Evolutionary conservation across 345 rosid species (phyloP).

Genomic region (Laguncularia racemosa): DNA sequence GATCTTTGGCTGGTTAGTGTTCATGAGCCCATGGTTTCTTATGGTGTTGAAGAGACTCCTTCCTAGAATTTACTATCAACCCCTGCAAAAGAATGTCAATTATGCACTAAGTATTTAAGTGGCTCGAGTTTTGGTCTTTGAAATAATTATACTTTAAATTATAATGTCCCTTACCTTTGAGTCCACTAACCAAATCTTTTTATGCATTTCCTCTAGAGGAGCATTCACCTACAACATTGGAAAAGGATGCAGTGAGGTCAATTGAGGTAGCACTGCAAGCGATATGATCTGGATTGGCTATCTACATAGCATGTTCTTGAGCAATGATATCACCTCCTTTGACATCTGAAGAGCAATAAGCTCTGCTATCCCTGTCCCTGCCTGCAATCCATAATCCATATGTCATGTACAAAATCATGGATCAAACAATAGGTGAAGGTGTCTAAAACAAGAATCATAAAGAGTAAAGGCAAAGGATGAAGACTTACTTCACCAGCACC

Average conservation of each 20-base stretch:
- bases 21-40: constrained; percentile 98
- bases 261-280: too few species aligned
- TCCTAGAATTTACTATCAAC: constrained; percentile 69
- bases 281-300: too few species aligned
- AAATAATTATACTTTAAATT: background rate
- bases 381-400: constrained; percentile 35
- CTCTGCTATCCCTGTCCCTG: constrained; percentile 95
- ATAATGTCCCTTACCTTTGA: constrained; percentile 53
- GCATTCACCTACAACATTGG: constrained; percentile 39
- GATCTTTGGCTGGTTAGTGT: constrained; percentile 61
- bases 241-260: too few species aligned
- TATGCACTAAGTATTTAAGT: background rate
- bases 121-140: background rate
- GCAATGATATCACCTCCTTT: constrained; percentile 44
- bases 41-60: constrained; percentile 74
- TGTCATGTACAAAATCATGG: background rate
- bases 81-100: constrained; percentile 40
- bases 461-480: background rate
- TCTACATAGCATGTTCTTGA: too few species aligned
- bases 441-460: background rate
- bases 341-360: constrained; percentile 89
- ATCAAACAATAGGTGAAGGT: background rate
- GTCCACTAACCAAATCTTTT: constrained; percentile 91
- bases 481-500: constrained; percentile 91
- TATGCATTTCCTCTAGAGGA: constrained; percentile 66